Conservation (phyloP, 768 basidiomycete genomes). For the Suillus weaverae region DNA sequence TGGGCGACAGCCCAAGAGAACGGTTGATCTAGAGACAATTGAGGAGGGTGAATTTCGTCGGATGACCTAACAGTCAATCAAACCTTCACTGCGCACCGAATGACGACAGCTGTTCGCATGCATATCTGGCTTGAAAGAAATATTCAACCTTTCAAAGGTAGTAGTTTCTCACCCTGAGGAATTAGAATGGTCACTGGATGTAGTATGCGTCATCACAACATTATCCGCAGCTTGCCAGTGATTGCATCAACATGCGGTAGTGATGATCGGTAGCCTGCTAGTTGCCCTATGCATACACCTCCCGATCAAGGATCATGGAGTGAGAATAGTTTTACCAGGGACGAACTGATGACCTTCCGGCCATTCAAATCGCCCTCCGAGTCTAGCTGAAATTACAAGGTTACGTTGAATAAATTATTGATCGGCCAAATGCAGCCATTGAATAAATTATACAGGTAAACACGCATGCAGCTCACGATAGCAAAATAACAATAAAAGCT, state of each 20-base stretch:
- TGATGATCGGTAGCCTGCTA: not conserved
- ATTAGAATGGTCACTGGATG: not conserved
- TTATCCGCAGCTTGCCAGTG: not conserved
- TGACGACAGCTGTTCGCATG: no score
- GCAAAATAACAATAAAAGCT: constrained; percentile 1
- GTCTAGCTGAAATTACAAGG: not conserved
- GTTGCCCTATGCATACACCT: not conserved
- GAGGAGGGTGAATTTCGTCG: no score
- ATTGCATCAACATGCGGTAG: not conserved
- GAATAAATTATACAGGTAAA: not conserved
- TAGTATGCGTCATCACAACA: not conserved
- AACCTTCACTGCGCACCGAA: no score
- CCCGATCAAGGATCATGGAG: not conserved
- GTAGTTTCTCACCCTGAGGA: no score
- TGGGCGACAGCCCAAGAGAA: no score
- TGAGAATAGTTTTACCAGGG: not conserved
- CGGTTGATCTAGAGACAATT: no score
- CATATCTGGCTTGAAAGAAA: no score
- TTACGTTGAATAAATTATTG: not conserved
- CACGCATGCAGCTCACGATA: not conserved
- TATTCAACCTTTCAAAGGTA: no score
- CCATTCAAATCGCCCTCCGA: not conserved
- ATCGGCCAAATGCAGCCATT: not conserved
- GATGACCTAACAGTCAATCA: no score
- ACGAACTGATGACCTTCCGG: not conserved